Conservation (phyloP, 148 eudicot species). For the Vaccinium darrowii region DNA sequence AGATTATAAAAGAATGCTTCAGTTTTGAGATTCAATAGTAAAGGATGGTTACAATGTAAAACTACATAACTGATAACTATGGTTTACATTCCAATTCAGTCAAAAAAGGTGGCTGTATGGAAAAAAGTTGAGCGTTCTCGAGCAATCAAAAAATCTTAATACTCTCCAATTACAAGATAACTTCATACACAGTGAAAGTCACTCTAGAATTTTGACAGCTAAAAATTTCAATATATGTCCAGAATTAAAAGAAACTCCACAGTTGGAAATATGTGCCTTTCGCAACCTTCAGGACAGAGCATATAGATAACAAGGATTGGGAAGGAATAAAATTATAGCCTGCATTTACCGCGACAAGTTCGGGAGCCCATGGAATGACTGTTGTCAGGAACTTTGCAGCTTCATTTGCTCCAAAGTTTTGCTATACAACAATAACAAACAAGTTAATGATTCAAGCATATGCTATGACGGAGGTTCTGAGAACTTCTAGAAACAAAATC, state of each 20-base stretch:
- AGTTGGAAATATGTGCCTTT: constrained; percentile 43
- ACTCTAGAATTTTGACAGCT: background rate
- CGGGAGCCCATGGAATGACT: constrained; percentile 52
- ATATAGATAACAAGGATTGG: constrained; percentile 51
- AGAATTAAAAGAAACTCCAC: background rate
- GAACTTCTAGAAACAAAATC: background rate
- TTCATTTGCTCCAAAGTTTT: constrained; percentile 73
- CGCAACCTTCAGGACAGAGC: constrained; percentile 46
- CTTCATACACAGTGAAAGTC: background rate
- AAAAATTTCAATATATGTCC: background rate
- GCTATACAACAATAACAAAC: constrained; percentile 33
- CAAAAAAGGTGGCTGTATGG: background rate
- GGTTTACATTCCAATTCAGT: background rate
- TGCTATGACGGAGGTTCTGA: background rate
- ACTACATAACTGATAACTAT: background rate
- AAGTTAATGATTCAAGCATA: background rate
- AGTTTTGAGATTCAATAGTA: constrained; percentile 1
- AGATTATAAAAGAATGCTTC: background rate
- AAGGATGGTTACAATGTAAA: background rate
- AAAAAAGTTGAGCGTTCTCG: background rate
- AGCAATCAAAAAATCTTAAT: background rate
- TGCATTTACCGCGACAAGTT: constrained; percentile 57
- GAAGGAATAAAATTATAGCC: constrained; percentile 70
- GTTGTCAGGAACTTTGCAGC: constrained; percentile 66
- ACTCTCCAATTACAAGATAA: background rate